These are phyloP conservation scores for Syzygium grande DNA, from an alignment of 345 rosid species.

Conservation along the genomic window DNA sequence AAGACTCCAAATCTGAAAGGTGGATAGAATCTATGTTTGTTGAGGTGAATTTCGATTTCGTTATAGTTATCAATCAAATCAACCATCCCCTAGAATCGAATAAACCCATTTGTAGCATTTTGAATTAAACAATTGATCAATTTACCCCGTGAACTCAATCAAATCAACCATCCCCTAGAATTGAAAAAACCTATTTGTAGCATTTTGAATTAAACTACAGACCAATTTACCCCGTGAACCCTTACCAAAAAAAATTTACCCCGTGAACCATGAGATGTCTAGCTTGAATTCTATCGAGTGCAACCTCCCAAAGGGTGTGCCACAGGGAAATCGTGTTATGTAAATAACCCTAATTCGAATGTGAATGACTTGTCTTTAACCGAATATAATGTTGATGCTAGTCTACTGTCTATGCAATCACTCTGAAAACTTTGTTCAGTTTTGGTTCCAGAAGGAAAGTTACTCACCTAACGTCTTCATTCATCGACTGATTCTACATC, in stretches of 20 bases:
- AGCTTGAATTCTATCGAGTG: neutral
- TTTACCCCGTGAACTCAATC: neutral
- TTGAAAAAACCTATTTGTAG: neutral
- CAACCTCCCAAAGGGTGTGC: neutral
- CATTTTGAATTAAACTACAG: rapidly evolving
- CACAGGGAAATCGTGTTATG: neutral
- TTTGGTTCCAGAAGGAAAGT: neutral
- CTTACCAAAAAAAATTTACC: too few relatives aligned
- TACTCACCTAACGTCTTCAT: neutral
- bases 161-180: neutral
- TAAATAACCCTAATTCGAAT: neutral
- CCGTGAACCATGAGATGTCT: neutral
- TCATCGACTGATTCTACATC: neutral
- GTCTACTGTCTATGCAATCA: neutral
- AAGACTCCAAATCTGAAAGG: neutral
- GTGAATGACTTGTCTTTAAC: neutral
- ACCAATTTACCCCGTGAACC: neutral
- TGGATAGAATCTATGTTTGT: rapidly evolving
- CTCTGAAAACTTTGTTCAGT: neutral
- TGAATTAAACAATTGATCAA: rapidly evolving
- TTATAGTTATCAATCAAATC: neutral
- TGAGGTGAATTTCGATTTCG: neutral
- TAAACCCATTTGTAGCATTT: neutral
- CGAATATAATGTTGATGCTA: neutral
- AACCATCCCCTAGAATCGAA: neutral